Conservation (phyloP, 257 asterid species). For the Verbena officinalis region DNA sequence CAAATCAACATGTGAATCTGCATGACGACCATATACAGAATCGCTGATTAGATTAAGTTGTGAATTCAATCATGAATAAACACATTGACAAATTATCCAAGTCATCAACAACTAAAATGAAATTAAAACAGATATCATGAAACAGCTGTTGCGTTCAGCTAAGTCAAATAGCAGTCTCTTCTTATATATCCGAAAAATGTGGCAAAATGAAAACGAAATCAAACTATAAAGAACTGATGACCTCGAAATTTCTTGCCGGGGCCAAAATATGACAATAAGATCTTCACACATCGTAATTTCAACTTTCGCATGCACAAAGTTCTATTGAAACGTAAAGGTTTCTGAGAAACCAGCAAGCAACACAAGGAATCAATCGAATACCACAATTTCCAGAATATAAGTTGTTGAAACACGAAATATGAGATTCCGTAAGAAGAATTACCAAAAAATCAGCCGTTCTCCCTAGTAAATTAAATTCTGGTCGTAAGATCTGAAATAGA, state of each 20-base stretch:
- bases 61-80: neutral
- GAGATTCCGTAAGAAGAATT: neutral
- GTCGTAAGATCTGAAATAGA: constrained; percentile 19
- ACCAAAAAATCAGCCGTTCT: constrained; percentile 22
- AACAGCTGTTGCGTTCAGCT: neutral
- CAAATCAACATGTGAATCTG: neutral
- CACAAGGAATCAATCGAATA: constrained; percentile 14
- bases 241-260: constrained; percentile 8
- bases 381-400: constrained; percentile 16
- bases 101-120: neutral
- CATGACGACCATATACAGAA: neutral
- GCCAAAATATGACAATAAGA: neutral
- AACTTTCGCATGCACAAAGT: constrained; percentile 4
- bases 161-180: neutral
- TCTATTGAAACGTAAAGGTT: constrained; percentile 18
- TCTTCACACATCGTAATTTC: constrained; percentile 17
- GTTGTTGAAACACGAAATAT: constrained; percentile 12
- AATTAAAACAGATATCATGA: neutral
- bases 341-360: constrained; percentile 10
- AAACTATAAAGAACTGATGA: neutral
- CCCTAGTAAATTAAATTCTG: constrained; percentile 3
- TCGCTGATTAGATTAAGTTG: neutral
- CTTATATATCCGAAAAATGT: neutral
- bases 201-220: neutral
- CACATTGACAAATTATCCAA: constrained; percentile 1